A percentile compares a stretch with the other conserved stretches of the same genome.
Evolutionary conservation across 805 yeast species (phyloP).

Genomic region (Metschnikowia henanensis): DNA sequence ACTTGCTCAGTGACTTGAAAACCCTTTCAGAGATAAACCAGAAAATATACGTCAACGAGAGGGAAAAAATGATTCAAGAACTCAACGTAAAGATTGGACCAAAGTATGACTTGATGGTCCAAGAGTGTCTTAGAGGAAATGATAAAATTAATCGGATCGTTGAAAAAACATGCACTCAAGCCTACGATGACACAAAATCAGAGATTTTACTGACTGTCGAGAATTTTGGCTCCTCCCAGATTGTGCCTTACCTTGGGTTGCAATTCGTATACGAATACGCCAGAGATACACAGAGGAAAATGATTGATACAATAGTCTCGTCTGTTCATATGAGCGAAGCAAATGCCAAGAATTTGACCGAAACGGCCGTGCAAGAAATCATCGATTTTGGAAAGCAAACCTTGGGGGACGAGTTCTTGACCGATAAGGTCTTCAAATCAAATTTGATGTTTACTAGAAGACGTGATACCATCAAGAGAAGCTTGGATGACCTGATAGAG

Average conservation of each 20-base stretch:
- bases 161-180: conserved; percentile 57
- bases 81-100: conserved; percentile 60
- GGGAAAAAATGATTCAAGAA: conserved; percentile 45
- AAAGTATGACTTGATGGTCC: conserved; percentile 52
- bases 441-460: conserved; percentile 82
- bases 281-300: conserved; percentile 60
- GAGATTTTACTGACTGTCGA: conserved; percentile 53
- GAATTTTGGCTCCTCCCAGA: conserved; percentile 50
- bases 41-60: conserved; percentile 50
- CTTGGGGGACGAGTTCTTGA: conserved; percentile 61
- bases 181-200: conserved; percentile 60
- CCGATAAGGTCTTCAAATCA: conserved; percentile 63
- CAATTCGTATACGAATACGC: conserved; percentile 71
- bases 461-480: conserved; percentile 59
- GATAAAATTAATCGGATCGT: conserved; percentile 61
- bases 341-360: conserved; percentile 63
- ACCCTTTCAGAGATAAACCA: conserved; percentile 64
- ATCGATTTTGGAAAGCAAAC: conserved; percentile 59
- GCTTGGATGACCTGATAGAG: conserved; percentile 59
- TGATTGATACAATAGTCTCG: conserved; percentile 63
- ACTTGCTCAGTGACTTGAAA: conserved; percentile 65
- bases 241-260: conserved; percentile 60
- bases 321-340: conserved; percentile 67
- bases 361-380: conserved; percentile 59
- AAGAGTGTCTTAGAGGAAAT: conserved; percentile 51